Conservation (phyloP, 2,329 filamentous ascomycete genomes). For the Alternaria ventricosa region DNA sequence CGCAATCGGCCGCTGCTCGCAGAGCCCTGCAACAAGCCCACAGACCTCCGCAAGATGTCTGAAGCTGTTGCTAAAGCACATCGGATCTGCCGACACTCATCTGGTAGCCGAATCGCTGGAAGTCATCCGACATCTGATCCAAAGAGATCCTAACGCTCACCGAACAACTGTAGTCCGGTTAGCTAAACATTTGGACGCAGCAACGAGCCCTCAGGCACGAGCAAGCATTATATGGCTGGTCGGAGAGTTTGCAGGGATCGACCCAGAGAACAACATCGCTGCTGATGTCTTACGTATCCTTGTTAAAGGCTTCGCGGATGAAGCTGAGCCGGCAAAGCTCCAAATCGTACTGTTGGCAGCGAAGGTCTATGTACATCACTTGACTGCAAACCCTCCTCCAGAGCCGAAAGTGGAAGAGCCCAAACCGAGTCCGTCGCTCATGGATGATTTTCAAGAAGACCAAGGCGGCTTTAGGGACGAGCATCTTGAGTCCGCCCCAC, state of each 20-base stretch:
- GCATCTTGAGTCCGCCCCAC: slow-evolving; percentile 24
- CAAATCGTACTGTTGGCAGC: slow-evolving; percentile 92
- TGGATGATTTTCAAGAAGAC: slow-evolving; percentile 44
- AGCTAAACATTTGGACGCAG: slow-evolving; percentile 88
- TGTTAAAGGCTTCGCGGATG: slow-evolving; percentile 80
- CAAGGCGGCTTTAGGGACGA: slow-evolving; percentile 44
- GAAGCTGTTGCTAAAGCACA: slow-evolving; percentile 81
- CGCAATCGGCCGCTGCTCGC: slow-evolving; percentile 92
- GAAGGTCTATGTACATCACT: slow-evolving; percentile 93
- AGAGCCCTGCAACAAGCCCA: slow-evolving; percentile 56
- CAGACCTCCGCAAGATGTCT: slow-evolving; percentile 74
- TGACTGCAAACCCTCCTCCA: slow-evolving; percentile 67
- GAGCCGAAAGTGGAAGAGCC: slow-evolving; percentile 43
- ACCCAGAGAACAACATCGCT: slow-evolving; percentile 86
- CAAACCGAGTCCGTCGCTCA: slow-evolving; percentile 28
- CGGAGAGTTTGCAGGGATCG: slow-evolving; percentile 85
- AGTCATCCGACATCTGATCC: slow-evolving; percentile 93
- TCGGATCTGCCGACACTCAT: slow-evolving; percentile 84
- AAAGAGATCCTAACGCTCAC: slow-evolving; percentile 83
- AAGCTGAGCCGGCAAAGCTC: slow-evolving; percentile 84
- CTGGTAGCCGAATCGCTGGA: slow-evolving; percentile 92
- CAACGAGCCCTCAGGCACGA: slow-evolving; percentile 84
- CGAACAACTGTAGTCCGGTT: slow-evolving; percentile 84
- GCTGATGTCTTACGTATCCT: slow-evolving; percentile 90
- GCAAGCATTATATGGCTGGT: slow-evolving; percentile 98